Base-by-base conservation (phyloP, 306 rosid genomes). In the Dryas octopetala region DNA sequence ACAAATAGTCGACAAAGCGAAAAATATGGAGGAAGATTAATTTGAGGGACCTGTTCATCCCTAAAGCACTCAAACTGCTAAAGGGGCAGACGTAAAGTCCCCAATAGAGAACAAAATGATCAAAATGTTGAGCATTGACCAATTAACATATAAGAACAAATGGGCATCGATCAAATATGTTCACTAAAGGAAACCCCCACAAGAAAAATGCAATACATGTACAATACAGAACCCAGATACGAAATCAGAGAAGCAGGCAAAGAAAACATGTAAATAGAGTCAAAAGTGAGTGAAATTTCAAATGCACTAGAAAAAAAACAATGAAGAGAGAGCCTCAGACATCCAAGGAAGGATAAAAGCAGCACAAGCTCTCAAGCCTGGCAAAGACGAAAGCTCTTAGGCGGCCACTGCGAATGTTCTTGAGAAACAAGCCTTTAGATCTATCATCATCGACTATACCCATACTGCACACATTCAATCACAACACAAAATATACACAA, bases 331-430 rank as follows among this genome's bases (percentile, higher is more conserved):
- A 80, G 80, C 43, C 65, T 80, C 81, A 76, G 81, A 71, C 81
- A 81, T 81, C 85, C 85, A 81, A 76, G 81, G 85, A 81, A 81
- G 77, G 75, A 81, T 58, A 6, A 5, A 71, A 44, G 62, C 85
- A 81, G 79, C 79, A 77, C 2, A 5, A 77, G 71, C 82, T 77
- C 85, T 77, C 85, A 71, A 77, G 82, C 85, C 85, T 11, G 51
- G 82, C 85, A n/a, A 52, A 70, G 84, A 74, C 84, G 77, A 80
- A 75, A 75, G 84, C 76, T 80, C 80, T 80, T 62, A 62, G 80
- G 68, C 80, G 77, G 84, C 84, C 80, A 80, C 80, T 70, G 84
- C 80, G 76, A 80, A 75, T 62, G 80, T 69, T 73, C 2, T 55
- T 74, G 83, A 74, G 83, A 79, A 79, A 79, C 75, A 75, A 75